These are phyloP conservation scores for Albizia julibrissin DNA, from an alignment of 306 rosid genomes.

Conservation along the genomic window DNA sequence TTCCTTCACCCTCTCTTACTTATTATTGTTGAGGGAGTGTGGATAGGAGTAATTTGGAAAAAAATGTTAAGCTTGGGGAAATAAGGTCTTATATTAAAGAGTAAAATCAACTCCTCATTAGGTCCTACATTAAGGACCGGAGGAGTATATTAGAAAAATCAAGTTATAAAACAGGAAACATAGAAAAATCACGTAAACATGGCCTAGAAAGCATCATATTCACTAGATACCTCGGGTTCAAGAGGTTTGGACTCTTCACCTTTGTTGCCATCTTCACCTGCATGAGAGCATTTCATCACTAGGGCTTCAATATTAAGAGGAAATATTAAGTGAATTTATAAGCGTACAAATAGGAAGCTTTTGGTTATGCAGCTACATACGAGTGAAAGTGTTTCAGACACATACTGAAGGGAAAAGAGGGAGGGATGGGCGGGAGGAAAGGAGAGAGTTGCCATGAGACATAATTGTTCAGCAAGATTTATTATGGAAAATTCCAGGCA, in stretches of 20 bases:
- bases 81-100: no score
- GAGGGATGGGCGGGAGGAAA: neutral
- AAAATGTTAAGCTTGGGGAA: no score
- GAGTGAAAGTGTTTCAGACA: neutral
- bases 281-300: constrained; percentile 24
- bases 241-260: constrained; percentile 66
- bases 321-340: neutral
- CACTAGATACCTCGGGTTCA: constrained; percentile 50
- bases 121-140: no score
- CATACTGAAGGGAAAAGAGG: neutral
- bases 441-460: neutral
- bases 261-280: constrained; percentile 89
- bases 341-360: neutral
- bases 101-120: no score
- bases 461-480: neutral
- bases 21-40: no score
- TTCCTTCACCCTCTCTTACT: no score
- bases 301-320: neutral
- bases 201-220: neutral
- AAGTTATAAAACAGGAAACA: neutral
- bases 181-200: neutral
- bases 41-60: no score
- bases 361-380: neutral
- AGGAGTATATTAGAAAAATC: no score
- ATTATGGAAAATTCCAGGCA: neutral